Percentiles rank a stretch among this genome's conserved stretches.
Evolutionary conservation across 441 rosid species (phyloP).

Genomic region (Breynia disticha): DNA sequence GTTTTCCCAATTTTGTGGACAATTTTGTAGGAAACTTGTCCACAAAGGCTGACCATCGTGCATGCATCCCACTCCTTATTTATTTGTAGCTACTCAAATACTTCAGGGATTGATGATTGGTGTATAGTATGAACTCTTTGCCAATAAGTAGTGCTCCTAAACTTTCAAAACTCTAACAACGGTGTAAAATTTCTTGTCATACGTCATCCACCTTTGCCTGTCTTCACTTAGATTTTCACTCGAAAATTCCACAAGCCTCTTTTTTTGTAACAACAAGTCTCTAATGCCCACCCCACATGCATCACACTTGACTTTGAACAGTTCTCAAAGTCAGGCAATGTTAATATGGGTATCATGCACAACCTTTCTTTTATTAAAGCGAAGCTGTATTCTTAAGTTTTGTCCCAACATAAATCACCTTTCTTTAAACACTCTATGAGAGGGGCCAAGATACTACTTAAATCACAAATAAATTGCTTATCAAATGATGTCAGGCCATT

Average conservation of each 20-base stretch:
- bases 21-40: background rate
- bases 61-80: background rate
- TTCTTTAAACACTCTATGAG: slow-evolving; percentile 7
- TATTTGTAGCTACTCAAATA: background rate
- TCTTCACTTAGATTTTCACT: background rate
- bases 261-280: background rate
- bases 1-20: background rate
- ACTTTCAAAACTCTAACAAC: background rate
- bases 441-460: background rate
- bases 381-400: background rate
- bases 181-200: slow-evolving; percentile 3
- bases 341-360: background rate
- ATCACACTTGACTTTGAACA: background rate
- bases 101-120: background rate
- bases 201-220: background rate
- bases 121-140: background rate
- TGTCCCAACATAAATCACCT: background rate
- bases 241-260: background rate
- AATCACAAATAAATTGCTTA: background rate
- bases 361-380: background rate
- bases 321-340: slow-evolving; percentile 1
- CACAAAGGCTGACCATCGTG: background rate
- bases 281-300: background rate
- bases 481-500: background rate
- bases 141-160: background rate